Evolutionary conservation across 108 stramenopile species (phyloP), one percentile per base, ranked within the genome.

Genomic region (Discostella stelligeroides): DNA sequence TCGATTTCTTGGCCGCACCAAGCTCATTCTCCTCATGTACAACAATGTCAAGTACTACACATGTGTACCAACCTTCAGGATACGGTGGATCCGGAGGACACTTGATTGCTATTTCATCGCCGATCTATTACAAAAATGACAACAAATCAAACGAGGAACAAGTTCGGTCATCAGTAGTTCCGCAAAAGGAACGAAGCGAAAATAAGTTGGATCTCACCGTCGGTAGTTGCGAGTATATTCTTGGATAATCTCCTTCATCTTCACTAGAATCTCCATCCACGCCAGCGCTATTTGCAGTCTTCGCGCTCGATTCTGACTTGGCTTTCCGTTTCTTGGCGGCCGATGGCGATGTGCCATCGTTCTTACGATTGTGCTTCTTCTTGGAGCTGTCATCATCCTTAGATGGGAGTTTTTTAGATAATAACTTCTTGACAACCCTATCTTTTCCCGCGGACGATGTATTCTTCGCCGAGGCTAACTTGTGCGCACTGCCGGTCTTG

Each of bases 1-100:
- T n/a, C n/a, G n/a, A n/a, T n/a, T n/a, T n/a, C n/a, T n/a, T n/a
- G n/a, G 50, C 8, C 43, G n/a, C n/a, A n/a, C 68, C 61, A 39
- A 24, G 29, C 23, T 41, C 42, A 38, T 74, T 51, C 25, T 63
- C 66, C 37, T 63, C 68, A 55, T 69, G 67, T 42, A 55, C 45
- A 6, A 76, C 59, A 13, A 76, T 60, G 43, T 69, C 63, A 27
- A 76, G 49, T 29, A 76, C 68, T 34, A 76, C 55, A 47, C 60
- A 66, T 29, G 75, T 38, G 45, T 76, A 76, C 75, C 75, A 76
- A 15, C 75, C 75, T 69, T 68, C 68, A 2, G 75, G 75, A 60
- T 69, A 68, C 49, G 68, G 75, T 41, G 75, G 68, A 41, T 76
- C 75, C 9, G 68, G 60, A 39, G 68, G 68, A 34, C 75, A 76